Percentiles rank a stretch among this genome's conserved stretches.
phyloP scores from a whole-genome alignment of 2,329 filamentous ascomycete species.

The Westerdykella ornata region DNA sequence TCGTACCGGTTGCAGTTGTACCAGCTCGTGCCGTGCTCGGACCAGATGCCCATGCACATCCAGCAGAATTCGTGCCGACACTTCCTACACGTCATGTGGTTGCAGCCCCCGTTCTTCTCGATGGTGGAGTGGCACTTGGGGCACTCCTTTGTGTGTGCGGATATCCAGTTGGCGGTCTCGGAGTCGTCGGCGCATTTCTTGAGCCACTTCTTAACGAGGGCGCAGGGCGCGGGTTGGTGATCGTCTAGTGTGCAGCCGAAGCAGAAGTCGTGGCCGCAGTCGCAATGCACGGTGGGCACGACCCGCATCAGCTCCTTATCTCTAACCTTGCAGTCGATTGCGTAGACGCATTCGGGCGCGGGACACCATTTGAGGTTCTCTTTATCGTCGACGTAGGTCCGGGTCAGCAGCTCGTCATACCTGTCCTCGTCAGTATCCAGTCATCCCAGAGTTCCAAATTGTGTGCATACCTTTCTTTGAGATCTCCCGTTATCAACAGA shows the following conservation, averaged over 20 bases:
- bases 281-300: constrained; percentile 84
- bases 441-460: constrained; percentile 8
- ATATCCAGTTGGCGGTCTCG: constrained; percentile 99
- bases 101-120: constrained; percentile 97
- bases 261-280: constrained; percentile 82
- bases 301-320: constrained; percentile 76
- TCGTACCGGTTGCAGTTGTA: constrained; percentile 98
- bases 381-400: constrained; percentile 96
- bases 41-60: constrained; percentile 99
- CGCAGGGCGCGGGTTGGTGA: constrained; percentile 88
- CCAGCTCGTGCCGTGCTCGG: constrained; percentile 97
- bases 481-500: constrained; percentile 57
- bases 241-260: constrained; percentile 88
- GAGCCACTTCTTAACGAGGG: constrained; percentile 87
- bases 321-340: constrained; percentile 81
- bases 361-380: constrained; percentile 96
- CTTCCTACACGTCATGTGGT: constrained; percentile 96
- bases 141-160: constrained; percentile 96
- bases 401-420: constrained; percentile 79
- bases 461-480: constrained; percentile 47
- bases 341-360: constrained; percentile 92
- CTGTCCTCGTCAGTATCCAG: constrained; percentile 38
- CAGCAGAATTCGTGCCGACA: constrained; percentile 97
- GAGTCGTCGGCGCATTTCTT: constrained; percentile 99
- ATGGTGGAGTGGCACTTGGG: constrained; percentile 95